A percentile compares a stretch with the other conserved stretches of the same genome.
These are phyloP conservation scores for Wakefieldia striispora DNA, from an alignment of 768 basidiomycete species.

Conservation along the genomic window DNA sequence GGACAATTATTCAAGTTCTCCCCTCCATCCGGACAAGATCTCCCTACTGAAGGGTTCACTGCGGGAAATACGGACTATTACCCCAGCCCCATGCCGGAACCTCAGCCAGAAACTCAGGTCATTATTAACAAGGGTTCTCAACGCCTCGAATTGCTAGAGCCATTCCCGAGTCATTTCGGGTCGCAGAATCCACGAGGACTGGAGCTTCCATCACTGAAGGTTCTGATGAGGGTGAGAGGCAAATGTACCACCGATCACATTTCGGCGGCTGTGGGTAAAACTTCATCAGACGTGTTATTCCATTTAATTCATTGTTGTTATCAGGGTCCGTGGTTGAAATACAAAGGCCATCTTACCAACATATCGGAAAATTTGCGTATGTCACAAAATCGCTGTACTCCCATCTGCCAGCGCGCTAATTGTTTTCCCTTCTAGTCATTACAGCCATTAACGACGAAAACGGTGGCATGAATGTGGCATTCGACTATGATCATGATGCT, in stretches of 20 bases:
- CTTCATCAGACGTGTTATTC: not conserved
- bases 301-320: conserved; percentile 4
- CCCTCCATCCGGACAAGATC: conserved; percentile 80
- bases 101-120: conserved; percentile 73
- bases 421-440: conserved; percentile 56
- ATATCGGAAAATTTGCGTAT: conserved; percentile 92
- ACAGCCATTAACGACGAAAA: conserved; percentile 95
- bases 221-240: conserved; percentile 89
- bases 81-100: conserved; percentile 69
- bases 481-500: conserved; percentile 62
- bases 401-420: conserved; percentile 2
- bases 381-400: conserved; percentile 29
- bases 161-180: conserved; percentile 78
- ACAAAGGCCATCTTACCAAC: conserved; percentile 95
- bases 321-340: conserved; percentile 97
- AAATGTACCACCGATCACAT: conserved; percentile 99
- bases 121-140: conserved; percentile 77
- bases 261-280: conserved; percentile 77
- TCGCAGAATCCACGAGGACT: conserved; percentile 47
- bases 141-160: conserved; percentile 81
- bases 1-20: conserved; percentile 82
- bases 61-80: conserved; percentile 73
- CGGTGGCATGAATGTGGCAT: conserved; percentile 88
- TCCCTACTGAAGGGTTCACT: conserved; percentile 82
- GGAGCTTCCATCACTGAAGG: conserved; percentile 81